phyloP scores from a whole-genome alignment of 768 basidiomycete species.

The Lyophyllum atratum region DNA sequence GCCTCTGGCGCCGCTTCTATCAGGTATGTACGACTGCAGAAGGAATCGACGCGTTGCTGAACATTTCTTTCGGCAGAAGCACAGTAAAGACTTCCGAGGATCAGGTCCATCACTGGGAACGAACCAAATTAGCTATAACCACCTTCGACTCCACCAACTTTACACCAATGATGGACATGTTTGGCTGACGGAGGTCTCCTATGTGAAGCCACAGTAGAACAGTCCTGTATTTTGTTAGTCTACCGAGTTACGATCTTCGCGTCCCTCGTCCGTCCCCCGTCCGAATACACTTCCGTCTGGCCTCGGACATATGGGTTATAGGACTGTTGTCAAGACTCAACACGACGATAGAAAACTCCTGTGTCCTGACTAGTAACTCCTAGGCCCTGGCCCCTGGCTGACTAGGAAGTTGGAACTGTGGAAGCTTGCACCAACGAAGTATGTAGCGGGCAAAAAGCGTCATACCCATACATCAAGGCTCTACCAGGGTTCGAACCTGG shows the following conservation, averaged over 20 bases:
- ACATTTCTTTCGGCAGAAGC: not conserved
- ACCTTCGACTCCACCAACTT: conserved; percentile 14
- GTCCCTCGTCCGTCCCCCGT: too few relatives aligned
- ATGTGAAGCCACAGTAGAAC: conserved; percentile 4
- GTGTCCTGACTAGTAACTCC: too few relatives aligned
- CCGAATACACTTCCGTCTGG: too few relatives aligned
- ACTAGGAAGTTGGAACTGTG: too few relatives aligned
- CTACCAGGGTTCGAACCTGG: conserved; percentile 21
- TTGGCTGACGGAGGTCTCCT: conserved; percentile 16
- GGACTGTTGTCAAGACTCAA: too few relatives aligned
- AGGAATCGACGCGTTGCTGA: not conserved
- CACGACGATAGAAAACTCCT: too few relatives aligned
- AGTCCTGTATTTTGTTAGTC: not conserved
- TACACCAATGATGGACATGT: conserved; percentile 9
- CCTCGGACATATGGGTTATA: too few relatives aligned
- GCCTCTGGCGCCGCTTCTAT: conserved; percentile 15
- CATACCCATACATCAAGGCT: not conserved
- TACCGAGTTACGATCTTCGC: too few relatives aligned
- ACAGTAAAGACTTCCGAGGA: conserved; percentile 8
- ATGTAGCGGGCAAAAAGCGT: not conserved
- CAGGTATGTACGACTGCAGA: conserved; percentile 1
- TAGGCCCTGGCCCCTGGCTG: too few relatives aligned
- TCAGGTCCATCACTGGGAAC: conserved; percentile 6
- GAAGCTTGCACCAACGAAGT: too few relatives aligned
- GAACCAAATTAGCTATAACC: conserved; percentile 10